phyloP scores from a whole-genome alignment of 306 rosid genomes.

The Vigna angularis region DNA sequence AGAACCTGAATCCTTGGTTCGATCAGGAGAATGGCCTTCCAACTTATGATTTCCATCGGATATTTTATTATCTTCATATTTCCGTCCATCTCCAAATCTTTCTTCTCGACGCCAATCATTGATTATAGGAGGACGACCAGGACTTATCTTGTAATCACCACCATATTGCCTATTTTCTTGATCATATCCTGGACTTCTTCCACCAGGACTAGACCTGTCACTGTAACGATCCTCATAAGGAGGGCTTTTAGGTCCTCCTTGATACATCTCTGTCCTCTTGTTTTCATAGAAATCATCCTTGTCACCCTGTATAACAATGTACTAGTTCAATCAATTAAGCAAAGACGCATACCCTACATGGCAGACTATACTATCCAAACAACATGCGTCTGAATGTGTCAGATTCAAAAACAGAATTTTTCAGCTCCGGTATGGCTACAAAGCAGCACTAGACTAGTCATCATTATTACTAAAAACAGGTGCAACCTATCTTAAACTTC shows the following conservation, averaged over 20 bases:
- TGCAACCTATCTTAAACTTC: not conserved
- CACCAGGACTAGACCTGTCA: slow-evolving; percentile 84
- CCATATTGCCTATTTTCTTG: slow-evolving; percentile 72
- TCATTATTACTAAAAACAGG: slow-evolving; percentile 9
- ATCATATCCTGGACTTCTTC: slow-evolving; percentile 88
- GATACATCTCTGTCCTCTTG: slow-evolving; percentile 63
- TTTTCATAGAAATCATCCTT: slow-evolving; percentile 71
- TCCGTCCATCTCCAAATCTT: slow-evolving; percentile 68
- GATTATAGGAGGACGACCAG: slow-evolving; percentile 68
- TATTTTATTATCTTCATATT: slow-evolving; percentile 54
- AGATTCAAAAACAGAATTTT: slow-evolving; percentile 16
- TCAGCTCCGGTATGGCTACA: slow-evolving; percentile 4
- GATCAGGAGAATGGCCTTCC: slow-evolving; percentile 79
- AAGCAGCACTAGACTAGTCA: not conserved
- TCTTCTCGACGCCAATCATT: slow-evolving; percentile 94
- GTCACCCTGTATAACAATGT: slow-evolving; percentile 65
- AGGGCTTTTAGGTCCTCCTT: slow-evolving; percentile 83
- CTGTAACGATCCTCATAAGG: slow-evolving; percentile 79
- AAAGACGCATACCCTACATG: not conserved
- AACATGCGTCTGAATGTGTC: not conserved
- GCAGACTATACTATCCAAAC: not conserved
- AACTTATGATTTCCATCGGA: slow-evolving; percentile 71
- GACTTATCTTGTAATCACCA: slow-evolving; percentile 71
- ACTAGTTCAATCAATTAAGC: slow-evolving; percentile 32
- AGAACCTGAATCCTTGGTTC: slow-evolving; percentile 60